Conservation (phyloP, 164 flowering plant species). For the Sedum album region DNA sequence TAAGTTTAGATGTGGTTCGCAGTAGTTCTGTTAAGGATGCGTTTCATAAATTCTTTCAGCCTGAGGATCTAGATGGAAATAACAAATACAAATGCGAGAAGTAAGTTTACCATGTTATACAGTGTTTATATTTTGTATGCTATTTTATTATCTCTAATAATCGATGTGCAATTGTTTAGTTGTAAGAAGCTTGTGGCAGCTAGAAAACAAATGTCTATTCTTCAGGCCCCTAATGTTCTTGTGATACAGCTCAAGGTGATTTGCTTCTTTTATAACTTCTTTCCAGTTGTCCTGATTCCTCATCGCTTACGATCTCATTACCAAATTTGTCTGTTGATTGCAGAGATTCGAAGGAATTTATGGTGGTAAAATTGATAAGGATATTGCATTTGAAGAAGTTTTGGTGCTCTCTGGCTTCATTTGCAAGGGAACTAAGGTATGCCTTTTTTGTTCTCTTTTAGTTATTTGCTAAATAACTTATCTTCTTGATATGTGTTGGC, state of each 20-base stretch:
- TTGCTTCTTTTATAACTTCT: conserved; percentile 1
- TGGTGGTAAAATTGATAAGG: conserved; percentile 81
- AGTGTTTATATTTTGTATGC: not conserved
- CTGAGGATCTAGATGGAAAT: conserved; percentile 83
- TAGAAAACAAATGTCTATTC: conserved; percentile 84
- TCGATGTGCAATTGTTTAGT: conserved; percentile 27
- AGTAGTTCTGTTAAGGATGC: conserved; percentile 60
- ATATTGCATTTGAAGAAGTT: conserved; percentile 74
- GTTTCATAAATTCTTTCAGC: conserved; percentile 67
- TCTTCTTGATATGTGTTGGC: not conserved
- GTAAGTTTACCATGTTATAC: conserved; percentile 29
- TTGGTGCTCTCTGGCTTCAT: conserved; percentile 76
- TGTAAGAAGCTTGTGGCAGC: conserved; percentile 86
- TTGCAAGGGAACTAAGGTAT: conserved; percentile 79
- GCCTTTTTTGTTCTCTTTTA: not conserved
- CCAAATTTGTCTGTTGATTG: conserved; percentile 8
- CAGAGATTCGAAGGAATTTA: conserved; percentile 88
- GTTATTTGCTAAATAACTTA: not conserved
- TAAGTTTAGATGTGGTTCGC: conserved; percentile 74
- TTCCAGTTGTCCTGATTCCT: not conserved
- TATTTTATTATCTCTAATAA: not conserved
- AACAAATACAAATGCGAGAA: conserved; percentile 86
- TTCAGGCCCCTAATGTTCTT: conserved; percentile 87
- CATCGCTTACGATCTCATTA: conserved; percentile 2
- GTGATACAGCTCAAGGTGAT: conserved; percentile 90